phyloP scores from a whole-genome alignment of 2,329 filamentous ascomycete species.

The Davidsoniella eucalypti region DNA sequence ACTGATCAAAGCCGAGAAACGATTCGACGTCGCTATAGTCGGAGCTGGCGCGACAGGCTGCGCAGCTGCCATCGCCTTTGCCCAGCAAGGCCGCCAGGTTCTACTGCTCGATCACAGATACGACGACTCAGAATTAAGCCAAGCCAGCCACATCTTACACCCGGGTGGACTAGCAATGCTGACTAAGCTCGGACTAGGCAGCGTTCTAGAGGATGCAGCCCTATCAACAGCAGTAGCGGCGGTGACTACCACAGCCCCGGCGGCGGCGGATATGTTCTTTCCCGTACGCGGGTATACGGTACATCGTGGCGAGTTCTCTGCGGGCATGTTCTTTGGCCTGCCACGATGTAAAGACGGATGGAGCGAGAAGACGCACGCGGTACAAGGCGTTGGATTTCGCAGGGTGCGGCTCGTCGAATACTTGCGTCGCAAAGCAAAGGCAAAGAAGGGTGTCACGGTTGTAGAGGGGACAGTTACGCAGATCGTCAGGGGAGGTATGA shows the following conservation, averaged over 20 bases:
- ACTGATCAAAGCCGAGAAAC: background rate
- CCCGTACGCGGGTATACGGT: constrained; percentile 9
- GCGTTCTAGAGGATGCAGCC: constrained; percentile 72
- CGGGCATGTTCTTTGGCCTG: constrained; percentile 5
- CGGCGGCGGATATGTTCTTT: background rate
- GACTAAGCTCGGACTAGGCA: constrained; percentile 57
- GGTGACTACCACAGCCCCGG: too few relatives aligned
- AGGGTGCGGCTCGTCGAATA: background rate
- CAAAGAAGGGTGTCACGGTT: background rate
- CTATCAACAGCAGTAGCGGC: background rate
- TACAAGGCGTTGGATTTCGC: background rate
- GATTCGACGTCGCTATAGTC: constrained; percentile 54
- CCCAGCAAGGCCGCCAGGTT: constrained; percentile 79
- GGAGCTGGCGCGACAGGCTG: constrained; percentile 85
- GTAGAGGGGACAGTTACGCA: constrained; percentile 9
- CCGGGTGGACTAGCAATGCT: constrained; percentile 76
- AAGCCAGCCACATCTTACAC: constrained; percentile 86
- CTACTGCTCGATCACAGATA: constrained; percentile 55
- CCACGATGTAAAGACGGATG: background rate
- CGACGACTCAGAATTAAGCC: constrained; percentile 76
- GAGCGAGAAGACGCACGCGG: background rate
- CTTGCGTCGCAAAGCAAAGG: background rate
- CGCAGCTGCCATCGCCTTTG: constrained; percentile 67
- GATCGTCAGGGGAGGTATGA: constrained; percentile 7
- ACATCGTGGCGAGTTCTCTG: background rate